Evolutionary conservation across 306 rosid species (phyloP), one percentile per base, ranked within the genome.

Genomic region (Luffa aegyptiaca): DNA sequence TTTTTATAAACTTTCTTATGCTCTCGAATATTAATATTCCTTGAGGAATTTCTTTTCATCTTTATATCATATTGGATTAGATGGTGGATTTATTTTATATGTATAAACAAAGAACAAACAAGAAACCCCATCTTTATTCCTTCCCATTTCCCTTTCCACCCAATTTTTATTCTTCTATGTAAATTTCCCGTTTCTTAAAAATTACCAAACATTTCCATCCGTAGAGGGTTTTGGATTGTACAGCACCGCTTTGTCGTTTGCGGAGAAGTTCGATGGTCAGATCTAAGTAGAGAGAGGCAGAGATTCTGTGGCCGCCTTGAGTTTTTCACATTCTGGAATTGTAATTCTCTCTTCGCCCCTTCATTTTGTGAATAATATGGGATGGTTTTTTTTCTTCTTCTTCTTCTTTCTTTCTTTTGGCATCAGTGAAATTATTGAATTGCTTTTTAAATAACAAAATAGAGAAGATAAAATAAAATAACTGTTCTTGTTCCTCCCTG

Each of bases 121-220:
- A 73, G 49, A 55, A 6, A 55, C 5, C 82, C 69, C 85, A 71
- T 76, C 84, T 71, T 36, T 56, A 41, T 37, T 81, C 72, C 51
- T 78, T 83, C 76, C 82, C 21, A 44, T 73, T 85, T 53, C 82
- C 36, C 57, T 82, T 78, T 8, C 79, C 84, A 83, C 83, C 45
- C 36, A 8, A 33, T 14, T 21, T 52, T 36, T 14, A 17, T 18
- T 35, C 13, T 51, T 76, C 4, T 13, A 6, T 42, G 53, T 42
- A 41, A 4, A 68, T 42, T 68, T 39, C 36, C 8, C 5, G 6
- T 68, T 65, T 8, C 26, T 17, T 65, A 7, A 66, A 36, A 33
- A 66, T 3, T 17, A 18, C 18, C 17, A 45, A n/a, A 44, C 56
- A 5, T 71, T 49, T 73, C 44, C 11, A 73, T 73, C 62, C 45